phyloP scores from a whole-genome alignment of 306 rosid species.

The Acacia crassicarpa region DNA sequence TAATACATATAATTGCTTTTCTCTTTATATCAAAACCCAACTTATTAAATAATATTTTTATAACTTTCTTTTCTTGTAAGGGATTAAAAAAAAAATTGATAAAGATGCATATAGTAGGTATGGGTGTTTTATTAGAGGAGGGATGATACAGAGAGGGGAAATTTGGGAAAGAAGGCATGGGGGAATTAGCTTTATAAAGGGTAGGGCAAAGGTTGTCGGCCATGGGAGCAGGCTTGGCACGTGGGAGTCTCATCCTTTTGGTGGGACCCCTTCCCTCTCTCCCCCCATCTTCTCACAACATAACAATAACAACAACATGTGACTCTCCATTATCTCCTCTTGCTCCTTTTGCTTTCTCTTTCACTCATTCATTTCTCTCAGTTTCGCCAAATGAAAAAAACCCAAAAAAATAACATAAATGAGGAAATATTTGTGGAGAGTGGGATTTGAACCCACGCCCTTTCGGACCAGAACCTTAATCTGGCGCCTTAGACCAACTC shows the following conservation, averaged over 20 bases:
- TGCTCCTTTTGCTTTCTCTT: not conserved
- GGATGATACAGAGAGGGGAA: not conserved
- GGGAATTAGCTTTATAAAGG: not conserved
- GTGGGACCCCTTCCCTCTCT: slow-evolving; percentile 34
- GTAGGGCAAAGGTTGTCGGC: slow-evolving; percentile 8
- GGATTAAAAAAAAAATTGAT: not conserved
- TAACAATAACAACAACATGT: slow-evolving; percentile 5
- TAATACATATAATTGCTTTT: too few relatives aligned
- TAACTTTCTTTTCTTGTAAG: too few relatives aligned
- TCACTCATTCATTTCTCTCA: not conserved
- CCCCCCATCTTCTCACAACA: slow-evolving; percentile 1
- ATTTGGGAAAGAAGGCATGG: not conserved
- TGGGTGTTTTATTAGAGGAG: not conserved
- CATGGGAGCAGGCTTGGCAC: slow-evolving; percentile 63
- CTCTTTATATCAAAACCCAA: too few relatives aligned
- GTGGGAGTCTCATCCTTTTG: slow-evolving; percentile 45
- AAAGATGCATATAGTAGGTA: not conserved
- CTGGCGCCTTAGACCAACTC: slow-evolving; percentile 77
- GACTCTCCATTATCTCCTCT: not conserved
- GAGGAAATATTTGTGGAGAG: slow-evolving; percentile 38
- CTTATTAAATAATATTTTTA: not conserved
- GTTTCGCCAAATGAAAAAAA: not conserved
- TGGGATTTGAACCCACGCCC: slow-evolving; percentile 82
- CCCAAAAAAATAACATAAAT: fast-evolving
- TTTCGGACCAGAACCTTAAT: slow-evolving; percentile 78